A percentile compares a stretch with the other conserved stretches of the same genome.
Conservation (phyloP, 2,329 filamentous ascomycete species). For the Hymenoscyphus linearis region DNA sequence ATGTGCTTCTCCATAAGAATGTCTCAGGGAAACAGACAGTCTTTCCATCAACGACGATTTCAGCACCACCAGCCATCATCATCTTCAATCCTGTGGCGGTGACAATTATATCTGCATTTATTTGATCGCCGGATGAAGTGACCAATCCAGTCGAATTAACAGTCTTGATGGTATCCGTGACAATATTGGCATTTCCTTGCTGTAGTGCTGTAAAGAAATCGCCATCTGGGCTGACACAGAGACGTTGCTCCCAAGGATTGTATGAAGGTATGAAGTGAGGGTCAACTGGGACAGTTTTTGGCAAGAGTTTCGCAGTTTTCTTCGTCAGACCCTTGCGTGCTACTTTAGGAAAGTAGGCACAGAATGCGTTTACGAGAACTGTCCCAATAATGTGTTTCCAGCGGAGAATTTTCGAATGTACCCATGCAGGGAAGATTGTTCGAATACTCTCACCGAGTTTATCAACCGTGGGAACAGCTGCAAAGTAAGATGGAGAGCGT, state of each 20-base stretch:
- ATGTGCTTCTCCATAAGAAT: constrained; percentile 58
- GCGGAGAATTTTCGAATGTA: constrained; percentile 39
- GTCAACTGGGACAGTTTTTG: constrained; percentile 47
- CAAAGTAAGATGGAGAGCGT: constrained; percentile 67
- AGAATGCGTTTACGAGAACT: constrained; percentile 44
- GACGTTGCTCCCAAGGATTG: constrained; percentile 66
- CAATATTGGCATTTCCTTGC: constrained; percentile 40
- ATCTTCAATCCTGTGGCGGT: constrained; percentile 64
- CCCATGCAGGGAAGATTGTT: constrained; percentile 39
- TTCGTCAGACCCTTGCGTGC: constrained; percentile 44
- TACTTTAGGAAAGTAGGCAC: constrained; percentile 46
- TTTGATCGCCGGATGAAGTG: constrained; percentile 21
- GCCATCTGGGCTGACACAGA: constrained; percentile 59
- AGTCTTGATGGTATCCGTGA: constrained; percentile 48
- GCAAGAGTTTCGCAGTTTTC: constrained; percentile 45
- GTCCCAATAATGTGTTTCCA: constrained; percentile 46
- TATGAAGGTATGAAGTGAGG: constrained; percentile 62
- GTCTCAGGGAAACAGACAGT: constrained; percentile 43
- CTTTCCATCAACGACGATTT: constrained; percentile 49
- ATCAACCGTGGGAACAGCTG: constrained; percentile 38
- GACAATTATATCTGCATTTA: constrained; percentile 62
- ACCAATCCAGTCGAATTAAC: constrained; percentile 45
- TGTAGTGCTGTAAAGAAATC: constrained; percentile 51
- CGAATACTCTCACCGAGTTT: constrained; percentile 14
- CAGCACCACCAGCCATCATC: constrained; percentile 48